A percentile compares a stretch with the other conserved stretches of the same genome.
Evolutionary conservation across 2,329 filamentous ascomycete genomes (phyloP).

Genomic region (Verticillium nubilum): DNA sequence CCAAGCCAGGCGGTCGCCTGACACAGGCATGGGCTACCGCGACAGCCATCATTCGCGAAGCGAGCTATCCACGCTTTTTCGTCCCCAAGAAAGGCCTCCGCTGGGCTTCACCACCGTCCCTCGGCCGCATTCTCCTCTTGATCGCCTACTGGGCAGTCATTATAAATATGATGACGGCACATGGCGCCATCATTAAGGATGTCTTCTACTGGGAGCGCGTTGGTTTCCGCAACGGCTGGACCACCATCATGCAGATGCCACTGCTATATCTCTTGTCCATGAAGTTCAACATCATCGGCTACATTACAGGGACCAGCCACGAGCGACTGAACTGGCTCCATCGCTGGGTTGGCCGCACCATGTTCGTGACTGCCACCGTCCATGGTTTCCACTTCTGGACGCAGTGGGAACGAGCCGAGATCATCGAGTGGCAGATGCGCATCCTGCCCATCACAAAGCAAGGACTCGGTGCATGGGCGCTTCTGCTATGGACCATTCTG

Average conservation of each 20-base stretch:
- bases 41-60: conserved; percentile 52
- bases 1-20: conserved; percentile 40
- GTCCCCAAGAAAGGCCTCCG: conserved; percentile 38
- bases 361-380: conserved; percentile 62
- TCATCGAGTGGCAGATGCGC: conserved; percentile 53
- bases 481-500: conserved; percentile 17
- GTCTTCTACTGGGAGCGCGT: conserved; percentile 58
- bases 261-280: conserved; percentile 57
- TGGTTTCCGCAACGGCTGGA: conserved; percentile 63
- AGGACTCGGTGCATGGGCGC: conserved; percentile 18
- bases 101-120: conserved; percentile 54
- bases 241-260: conserved; percentile 59
- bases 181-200: conserved; percentile 42
- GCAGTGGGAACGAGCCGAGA: conserved; percentile 56
- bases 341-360: conserved; percentile 64
- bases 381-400: conserved; percentile 66
- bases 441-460: conserved; percentile 35
- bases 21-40: conserved; percentile 52
- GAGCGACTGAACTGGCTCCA: conserved; percentile 71
- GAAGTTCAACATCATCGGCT: conserved; percentile 54
- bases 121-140: conserved; percentile 50
- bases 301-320: conserved; percentile 57
- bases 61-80: conserved; percentile 47
- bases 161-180: conserved; percentile 47
- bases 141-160: conserved; percentile 54